Percentiles rank a stretch among this genome's conserved stretches.
phyloP scores from a whole-genome alignment of 768 basidiomycete genomes.

The Podaxis carcinomalis region DNA sequence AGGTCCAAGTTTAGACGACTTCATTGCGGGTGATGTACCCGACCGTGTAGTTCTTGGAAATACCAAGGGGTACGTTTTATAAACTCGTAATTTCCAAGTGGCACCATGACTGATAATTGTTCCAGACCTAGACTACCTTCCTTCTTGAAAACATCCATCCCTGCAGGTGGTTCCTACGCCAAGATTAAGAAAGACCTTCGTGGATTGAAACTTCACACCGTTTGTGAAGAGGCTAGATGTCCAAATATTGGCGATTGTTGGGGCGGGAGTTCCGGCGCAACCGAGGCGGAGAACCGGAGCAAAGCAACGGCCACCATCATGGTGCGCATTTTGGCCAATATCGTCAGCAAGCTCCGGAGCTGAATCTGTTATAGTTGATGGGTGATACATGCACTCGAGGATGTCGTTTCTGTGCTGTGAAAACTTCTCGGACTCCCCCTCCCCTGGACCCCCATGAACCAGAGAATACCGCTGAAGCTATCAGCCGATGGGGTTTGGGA shows the following conservation, averaged over 20 bases:
- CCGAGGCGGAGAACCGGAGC: conserved; percentile 68
- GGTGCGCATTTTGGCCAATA: conserved; percentile 41
- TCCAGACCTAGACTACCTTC: conserved; percentile 80
- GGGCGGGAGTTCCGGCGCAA: conserved; percentile 75
- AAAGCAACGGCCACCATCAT: conserved; percentile 98
- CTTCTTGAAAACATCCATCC: conserved; percentile 88
- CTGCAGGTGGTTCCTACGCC: conserved; percentile 81
- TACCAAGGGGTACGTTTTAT: conserved; percentile 50
- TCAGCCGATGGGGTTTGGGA: conserved; percentile 95
- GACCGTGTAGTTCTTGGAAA: conserved; percentile 72
- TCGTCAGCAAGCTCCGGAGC: not conserved
- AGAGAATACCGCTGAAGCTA: conserved; percentile 97
- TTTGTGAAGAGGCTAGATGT: conserved; percentile 98
- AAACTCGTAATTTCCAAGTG: not conserved
- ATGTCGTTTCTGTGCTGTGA: conserved; percentile 96
- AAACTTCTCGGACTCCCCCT: conserved; percentile 84
- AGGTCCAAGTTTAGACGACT: conserved; percentile 80
- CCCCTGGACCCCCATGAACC: conserved; percentile 96
- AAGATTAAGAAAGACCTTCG: conserved; percentile 95
- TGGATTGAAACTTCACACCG: conserved; percentile 88
- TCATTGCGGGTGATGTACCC: conserved; percentile 57
- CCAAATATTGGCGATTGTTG: conserved; percentile 99
- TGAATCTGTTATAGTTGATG: conserved; percentile 69
- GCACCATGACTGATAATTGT: not conserved
- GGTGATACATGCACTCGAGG: conserved; percentile 98